A percentile compares a stretch with the other conserved stretches of the same genome.
phyloP scores from a whole-genome alignment of 495 filamentous ascomycete species.

The Niebla homalea region DNA sequence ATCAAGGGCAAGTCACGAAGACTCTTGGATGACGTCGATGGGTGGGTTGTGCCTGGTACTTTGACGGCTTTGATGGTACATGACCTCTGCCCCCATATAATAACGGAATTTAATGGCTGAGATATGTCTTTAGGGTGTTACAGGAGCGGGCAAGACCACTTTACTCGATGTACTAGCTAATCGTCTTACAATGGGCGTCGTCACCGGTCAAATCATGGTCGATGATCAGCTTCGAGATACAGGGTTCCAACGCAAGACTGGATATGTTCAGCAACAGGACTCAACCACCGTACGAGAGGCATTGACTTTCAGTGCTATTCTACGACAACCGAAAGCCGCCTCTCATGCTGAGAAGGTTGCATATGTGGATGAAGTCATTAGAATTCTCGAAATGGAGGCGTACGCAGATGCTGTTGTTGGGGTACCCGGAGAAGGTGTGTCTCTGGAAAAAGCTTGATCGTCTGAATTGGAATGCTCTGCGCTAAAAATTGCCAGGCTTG shows the following conservation, averaged over 20 bases:
- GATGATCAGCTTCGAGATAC: conserved; percentile 36
- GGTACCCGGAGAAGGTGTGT: conserved; percentile 36
- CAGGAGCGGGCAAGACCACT: conserved; percentile 52
- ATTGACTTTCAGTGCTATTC: conserved; percentile 42
- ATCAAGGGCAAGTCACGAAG: conserved; percentile 42
- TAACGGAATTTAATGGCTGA: too few relatives aligned
- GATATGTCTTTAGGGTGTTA: conserved; percentile 29
- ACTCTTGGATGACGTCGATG: conserved; percentile 49
- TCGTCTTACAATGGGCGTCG: conserved; percentile 38
- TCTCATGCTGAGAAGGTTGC: conserved; percentile 43
- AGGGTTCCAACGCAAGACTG: conserved; percentile 57
- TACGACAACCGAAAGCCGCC: conserved; percentile 39
- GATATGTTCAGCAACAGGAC: conserved; percentile 93
- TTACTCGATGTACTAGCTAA: conserved; percentile 42
- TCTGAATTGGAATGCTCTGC: too few relatives aligned
- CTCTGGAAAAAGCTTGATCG: neutral
- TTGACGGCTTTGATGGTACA: conserved; percentile 49
- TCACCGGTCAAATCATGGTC: conserved; percentile 38
- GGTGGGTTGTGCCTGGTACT: conserved; percentile 57
- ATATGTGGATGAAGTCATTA: conserved; percentile 46
- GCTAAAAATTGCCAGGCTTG: conserved; percentile 41
- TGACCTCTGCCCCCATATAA: too few relatives aligned
- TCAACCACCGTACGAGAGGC: conserved; percentile 55
- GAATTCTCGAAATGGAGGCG: conserved; percentile 44
- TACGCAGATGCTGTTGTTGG: conserved; percentile 43